Evolutionary conservation across 1,284 basidiomycete genomes (phyloP), one percentile per base, ranked within the genome.

Genomic region (Ustilago nuda): DNA sequence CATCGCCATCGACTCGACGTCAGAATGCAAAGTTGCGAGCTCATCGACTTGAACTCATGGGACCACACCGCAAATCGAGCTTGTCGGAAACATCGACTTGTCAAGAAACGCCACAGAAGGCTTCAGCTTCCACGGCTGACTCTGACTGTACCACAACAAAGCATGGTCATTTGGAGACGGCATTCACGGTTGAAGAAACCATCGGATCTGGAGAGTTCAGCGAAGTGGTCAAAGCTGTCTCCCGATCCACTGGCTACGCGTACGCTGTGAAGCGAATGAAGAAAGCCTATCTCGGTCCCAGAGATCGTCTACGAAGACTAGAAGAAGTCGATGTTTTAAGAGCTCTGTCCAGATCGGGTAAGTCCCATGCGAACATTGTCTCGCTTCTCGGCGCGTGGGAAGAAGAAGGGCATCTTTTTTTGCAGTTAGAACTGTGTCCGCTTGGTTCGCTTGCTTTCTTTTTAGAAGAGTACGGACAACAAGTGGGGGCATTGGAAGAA

Each of bases 351-450:
- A 72, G 55, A 5, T 56, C 53, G 11, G 72, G 64, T 35, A 68
- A 72, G 56, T 64, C 72, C 15, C 78, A 79, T 54, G 66, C 76
- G 43, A 72, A 76, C 69, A 91, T 98, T 19, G 90, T 99, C 54
- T 90, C 89, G n/a, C 95, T 97, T 79, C 89, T 94, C 66, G 94
- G 97, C 87, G 95, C 94, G 66, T 99, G 97, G 97, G 96, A 99
- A 87, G 93, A 99, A 87, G 90, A 93, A 70, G 92, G 94, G 60
- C 90, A 91, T 66, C 88, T 99, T 36, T 98, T 90, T 87, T 95
- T 99, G 79, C 94, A 92, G 84, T 98, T 95, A 3, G 97, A 99
- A 86, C 89, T 98, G 39, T 99, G 97, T 87, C 92, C 93, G 77
- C 90, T 93, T 69, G 97, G 97, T 66, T 96, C 94, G 84, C 90